Conservation (phyloP, 1,284 basidiomycete species). For the Phylloporus gajari region DNA sequence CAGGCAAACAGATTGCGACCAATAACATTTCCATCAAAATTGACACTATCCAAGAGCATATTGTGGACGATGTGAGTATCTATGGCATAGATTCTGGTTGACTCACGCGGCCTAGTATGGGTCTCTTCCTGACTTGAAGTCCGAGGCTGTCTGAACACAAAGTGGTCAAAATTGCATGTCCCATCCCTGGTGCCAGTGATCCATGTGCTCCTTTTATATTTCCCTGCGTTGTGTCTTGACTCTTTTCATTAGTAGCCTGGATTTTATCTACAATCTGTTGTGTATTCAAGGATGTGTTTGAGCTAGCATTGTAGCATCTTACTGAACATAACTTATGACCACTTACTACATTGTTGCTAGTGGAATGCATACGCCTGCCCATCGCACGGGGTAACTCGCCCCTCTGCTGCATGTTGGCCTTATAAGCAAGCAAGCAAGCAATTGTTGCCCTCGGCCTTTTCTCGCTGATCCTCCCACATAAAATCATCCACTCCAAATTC, state of each 20-base stretch:
- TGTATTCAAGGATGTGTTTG: too few species aligned
- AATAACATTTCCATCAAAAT: conserved; percentile 49
- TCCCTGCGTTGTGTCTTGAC: too few species aligned
- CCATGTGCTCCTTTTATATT: not conserved
- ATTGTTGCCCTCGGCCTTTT: not conserved
- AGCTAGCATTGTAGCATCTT: too few species aligned
- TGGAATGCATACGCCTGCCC: too few species aligned
- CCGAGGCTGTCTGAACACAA: conserved; percentile 26
- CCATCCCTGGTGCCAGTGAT: not conserved
- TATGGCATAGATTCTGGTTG: conserved; percentile 1
- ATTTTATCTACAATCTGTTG: too few species aligned
- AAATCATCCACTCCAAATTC: conserved; percentile 67
- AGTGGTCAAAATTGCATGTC: not conserved
- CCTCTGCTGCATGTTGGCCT: conserved; percentile 57
- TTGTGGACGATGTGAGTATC: conserved; percentile 41
- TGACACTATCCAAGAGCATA: conserved; percentile 44
- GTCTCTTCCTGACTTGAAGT: conserved; percentile 23
- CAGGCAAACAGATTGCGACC: conserved; percentile 29
- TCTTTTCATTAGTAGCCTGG: too few species aligned
- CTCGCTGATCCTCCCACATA: conserved; percentile 43
- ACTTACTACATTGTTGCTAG: too few species aligned
- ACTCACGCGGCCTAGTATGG: conserved; percentile 26
- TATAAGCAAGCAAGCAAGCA: conserved; percentile 46
- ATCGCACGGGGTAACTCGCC: not conserved
- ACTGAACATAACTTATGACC: too few species aligned